phyloP scores from a whole-genome alignment of 805 yeast genomes.

The Saturnispora ahearnii region DNA sequence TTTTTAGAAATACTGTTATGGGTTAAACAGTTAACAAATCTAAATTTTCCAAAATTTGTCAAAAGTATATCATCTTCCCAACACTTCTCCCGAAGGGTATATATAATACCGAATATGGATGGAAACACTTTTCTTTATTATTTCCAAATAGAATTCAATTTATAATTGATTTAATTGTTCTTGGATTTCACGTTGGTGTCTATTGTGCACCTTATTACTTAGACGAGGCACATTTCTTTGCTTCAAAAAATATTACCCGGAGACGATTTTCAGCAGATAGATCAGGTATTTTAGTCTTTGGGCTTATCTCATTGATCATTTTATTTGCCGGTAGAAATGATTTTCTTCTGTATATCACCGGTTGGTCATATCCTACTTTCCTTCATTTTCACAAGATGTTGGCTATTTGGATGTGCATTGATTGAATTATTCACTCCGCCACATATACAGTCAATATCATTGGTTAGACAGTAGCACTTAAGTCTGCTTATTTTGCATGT shows the following conservation, averaged over 20 bases:
- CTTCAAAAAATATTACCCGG: conserved; percentile 27
- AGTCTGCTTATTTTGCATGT: conserved; percentile 15
- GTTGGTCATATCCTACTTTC: conserved; percentile 35
- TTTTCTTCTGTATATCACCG: conserved; percentile 34
- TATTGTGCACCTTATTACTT: conserved; percentile 16
- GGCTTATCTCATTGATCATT: conserved; percentile 33
- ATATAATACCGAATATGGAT: conserved; percentile 13
- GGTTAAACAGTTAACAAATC: conserved; percentile 20
- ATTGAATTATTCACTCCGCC: conserved; percentile 34
- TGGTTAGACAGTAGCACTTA: conserved; percentile 10
- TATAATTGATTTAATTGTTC: conserved; percentile 21
- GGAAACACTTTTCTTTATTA: conserved; percentile 14
- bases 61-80: conserved; percentile 33
- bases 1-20: conserved; percentile 22
- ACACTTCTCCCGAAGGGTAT: conserved; percentile 26
- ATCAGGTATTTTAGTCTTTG: conserved; percentile 34
- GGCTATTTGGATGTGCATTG: conserved; percentile 40
- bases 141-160: conserved; percentile 30
- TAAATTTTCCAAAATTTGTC: conserved; percentile 23
- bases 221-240: conserved; percentile 17
- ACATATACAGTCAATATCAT: conserved; percentile 22
- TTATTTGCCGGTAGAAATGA: conserved; percentile 43
- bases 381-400: conserved; percentile 58
- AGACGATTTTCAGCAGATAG: conserved; percentile 26
- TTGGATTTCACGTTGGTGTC: conserved; percentile 20